phyloP scores from a whole-genome alignment of 2,329 filamentous ascomycete genomes.

The Fusarium nanum region DNA sequence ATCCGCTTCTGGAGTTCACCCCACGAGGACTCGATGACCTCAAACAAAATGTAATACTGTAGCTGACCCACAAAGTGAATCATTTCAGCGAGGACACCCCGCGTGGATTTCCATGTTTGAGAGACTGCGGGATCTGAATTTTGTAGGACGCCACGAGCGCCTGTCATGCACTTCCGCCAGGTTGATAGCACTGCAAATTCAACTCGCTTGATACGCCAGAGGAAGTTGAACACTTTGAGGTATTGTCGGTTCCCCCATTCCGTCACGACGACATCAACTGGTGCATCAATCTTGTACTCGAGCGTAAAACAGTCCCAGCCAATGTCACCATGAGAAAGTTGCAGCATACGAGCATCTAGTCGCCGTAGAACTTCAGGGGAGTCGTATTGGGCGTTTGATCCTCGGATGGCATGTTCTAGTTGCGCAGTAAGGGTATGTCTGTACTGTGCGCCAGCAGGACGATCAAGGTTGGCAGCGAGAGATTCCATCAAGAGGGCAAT shows the following conservation, averaged over 20 bases:
- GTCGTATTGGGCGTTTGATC: constrained; percentile 97
- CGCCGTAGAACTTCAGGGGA: constrained; percentile 89
- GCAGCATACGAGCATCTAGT: constrained; percentile 97
- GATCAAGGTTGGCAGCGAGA: constrained; percentile 88
- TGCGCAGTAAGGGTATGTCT: constrained; percentile 97
- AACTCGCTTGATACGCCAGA: constrained; percentile 97
- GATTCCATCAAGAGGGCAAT: constrained; percentile 98
- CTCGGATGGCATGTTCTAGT: constrained; percentile 94
- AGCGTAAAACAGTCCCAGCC: constrained; percentile 99
- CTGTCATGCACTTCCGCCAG: constrained; percentile 97
- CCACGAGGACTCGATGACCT: constrained; percentile 98
- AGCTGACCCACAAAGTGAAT: constrained; percentile 97
- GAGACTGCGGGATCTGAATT: constrained; percentile 75
- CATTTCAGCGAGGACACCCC: constrained; percentile 95
- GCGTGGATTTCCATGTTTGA: constrained; percentile 88
- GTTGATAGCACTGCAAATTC: constrained; percentile 92
- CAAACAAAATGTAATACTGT: constrained; percentile 98
- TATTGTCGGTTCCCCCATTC: constrained; percentile 97
- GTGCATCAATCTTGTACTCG: constrained; percentile 97
- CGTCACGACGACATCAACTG: constrained; percentile 96
- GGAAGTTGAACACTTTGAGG: constrained; percentile 98
- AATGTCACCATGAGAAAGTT: constrained; percentile 95
- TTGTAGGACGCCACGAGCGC: constrained; percentile 88
- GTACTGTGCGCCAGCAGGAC: constrained; percentile 96
- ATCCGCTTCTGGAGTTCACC: constrained; percentile 87